Evolutionary conservation across 164 flowering plant species (phyloP).

Genomic region (Stephania cephalantha): DNA sequence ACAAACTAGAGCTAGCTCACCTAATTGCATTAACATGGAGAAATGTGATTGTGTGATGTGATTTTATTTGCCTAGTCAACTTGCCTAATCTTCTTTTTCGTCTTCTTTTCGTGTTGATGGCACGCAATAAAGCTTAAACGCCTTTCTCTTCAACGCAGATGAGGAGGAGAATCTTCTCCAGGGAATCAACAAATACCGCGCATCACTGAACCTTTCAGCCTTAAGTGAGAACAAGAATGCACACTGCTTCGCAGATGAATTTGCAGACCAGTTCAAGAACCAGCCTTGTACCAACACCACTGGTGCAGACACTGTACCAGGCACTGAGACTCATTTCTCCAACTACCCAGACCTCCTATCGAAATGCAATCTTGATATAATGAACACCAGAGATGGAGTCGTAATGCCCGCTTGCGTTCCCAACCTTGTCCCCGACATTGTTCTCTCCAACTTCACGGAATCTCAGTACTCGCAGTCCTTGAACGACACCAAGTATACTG

Average conservation of each 20-base stretch:
- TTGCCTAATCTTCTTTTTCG: neutral
- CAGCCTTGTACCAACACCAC: constrained; percentile 41
- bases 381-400: constrained; percentile 50
- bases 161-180: constrained; percentile 59
- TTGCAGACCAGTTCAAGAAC: constrained; percentile 47
- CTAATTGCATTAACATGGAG: neutral
- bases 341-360: constrained; percentile 46
- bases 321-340: constrained; percentile 27
- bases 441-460: constrained; percentile 65
- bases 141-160: constrained; percentile 30
- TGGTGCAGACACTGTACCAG: constrained; percentile 27
- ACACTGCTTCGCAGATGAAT: constrained; percentile 64
- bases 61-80: neutral
- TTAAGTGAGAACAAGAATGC: constrained; percentile 58
- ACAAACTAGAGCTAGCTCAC: neutral
- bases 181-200: constrained; percentile 61
- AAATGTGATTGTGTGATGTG: neutral
- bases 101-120: neutral
- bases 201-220: constrained; percentile 38
- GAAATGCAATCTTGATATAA: constrained; percentile 56
- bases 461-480: constrained; percentile 43
- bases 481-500: constrained; percentile 46
- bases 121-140: neutral
- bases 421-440: constrained; percentile 32
- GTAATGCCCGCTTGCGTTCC: constrained; percentile 78